A percentile compares a stretch with the other conserved stretches of the same genome.
phyloP scores from a whole-genome alignment of 2,329 filamentous ascomycete species.

The Cladosporium sp. region DNA sequence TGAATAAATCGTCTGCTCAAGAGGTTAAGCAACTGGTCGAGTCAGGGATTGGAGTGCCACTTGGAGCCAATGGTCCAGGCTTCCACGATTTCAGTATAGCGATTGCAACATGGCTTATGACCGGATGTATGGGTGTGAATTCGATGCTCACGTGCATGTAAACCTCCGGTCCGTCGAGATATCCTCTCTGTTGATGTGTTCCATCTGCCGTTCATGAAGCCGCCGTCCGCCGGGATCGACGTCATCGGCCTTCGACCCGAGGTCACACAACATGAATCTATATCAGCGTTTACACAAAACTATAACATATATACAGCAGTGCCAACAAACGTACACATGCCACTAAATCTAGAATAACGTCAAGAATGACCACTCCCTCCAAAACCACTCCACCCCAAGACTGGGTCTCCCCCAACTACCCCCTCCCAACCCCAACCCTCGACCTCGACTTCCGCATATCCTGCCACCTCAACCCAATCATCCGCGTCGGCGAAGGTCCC shows the following conservation, averaged over 20 bases:
- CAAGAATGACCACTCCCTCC: not conserved
- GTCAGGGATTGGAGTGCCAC: not conserved
- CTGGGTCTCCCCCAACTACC: not conserved
- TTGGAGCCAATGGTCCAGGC: no score
- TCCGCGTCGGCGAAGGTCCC: conserved; percentile 48
- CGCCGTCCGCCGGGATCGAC: not conserved
- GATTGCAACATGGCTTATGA: no score
- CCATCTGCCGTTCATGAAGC: not conserved
- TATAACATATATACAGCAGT: not conserved
- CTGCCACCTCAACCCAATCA: conserved; percentile 54
- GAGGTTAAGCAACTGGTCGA: not conserved
- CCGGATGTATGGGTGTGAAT: no score
- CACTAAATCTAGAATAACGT: not conserved
- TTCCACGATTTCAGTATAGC: no score
- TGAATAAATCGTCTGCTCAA: not conserved
- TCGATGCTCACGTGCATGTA: not conserved
- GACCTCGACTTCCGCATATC: conserved; percentile 58
- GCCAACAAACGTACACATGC: not conserved
- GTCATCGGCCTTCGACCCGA: not conserved
- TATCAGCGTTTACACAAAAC: not conserved
- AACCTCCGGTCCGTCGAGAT: not conserved
- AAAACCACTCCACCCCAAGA: not conserved
- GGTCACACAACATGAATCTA: not conserved
- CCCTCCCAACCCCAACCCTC: conserved; percentile 48
- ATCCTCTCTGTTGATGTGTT: not conserved